These are phyloP conservation scores for Pancytospora epiphaga DNA, from an alignment of 371 early-diverging fungal species.

Conservation along the genomic window DNA sequence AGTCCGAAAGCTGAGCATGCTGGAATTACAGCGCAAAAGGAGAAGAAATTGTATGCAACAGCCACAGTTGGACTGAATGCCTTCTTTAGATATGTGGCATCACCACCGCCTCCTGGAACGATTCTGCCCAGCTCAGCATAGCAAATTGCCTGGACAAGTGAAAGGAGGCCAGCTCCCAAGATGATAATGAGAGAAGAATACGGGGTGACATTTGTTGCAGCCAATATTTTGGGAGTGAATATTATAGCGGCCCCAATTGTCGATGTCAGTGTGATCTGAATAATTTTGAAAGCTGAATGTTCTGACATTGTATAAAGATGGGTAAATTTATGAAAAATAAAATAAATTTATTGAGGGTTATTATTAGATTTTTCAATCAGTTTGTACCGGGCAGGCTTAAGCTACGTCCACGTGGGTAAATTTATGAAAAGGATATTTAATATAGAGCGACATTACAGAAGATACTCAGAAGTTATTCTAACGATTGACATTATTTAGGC, in stretches of 20 bases:
- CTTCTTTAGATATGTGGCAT: slow-evolving; percentile 19
- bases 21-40: slow-evolving; percentile 23
- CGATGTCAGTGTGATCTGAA: neutral
- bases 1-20: slow-evolving; percentile 18
- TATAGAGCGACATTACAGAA: too few relatives aligned
- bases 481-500: too few relatives aligned
- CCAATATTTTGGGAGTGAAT: neutral
- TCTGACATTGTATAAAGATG: too few relatives aligned
- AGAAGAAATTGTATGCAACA: slow-evolving; percentile 1
- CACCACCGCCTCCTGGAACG: slow-evolving; percentile 33
- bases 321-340: too few relatives aligned
- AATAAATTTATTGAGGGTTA: too few relatives aligned
- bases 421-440: too few relatives aligned
- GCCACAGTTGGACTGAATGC: slow-evolving; percentile 20
- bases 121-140: slow-evolving; percentile 45
- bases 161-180: slow-evolving; percentile 10
- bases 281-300: too few relatives aligned
- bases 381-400: too few relatives aligned
- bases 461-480: too few relatives aligned
- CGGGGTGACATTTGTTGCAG: neutral
- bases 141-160: slow-evolving; percentile 26
- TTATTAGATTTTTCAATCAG: too few relatives aligned
- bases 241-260: neutral
- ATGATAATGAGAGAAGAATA: neutral
- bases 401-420: too few relatives aligned